Base-by-base conservation (phyloP, 345 rosid species). In the Ceriops tagal region DNA sequence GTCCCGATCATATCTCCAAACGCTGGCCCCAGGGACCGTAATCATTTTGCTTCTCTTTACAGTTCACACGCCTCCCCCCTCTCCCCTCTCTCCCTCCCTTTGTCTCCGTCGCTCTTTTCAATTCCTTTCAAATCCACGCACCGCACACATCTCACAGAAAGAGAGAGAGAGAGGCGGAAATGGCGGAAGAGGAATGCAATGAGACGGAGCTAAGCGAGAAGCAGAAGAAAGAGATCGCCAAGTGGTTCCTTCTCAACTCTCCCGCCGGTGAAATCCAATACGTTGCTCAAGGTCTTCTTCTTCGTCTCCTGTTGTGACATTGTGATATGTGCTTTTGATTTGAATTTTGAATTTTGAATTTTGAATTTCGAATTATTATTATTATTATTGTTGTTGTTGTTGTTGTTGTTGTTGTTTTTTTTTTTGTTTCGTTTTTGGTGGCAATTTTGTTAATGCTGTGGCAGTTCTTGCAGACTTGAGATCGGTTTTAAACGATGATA, bases 241-340 rank as follows among this genome's bases (percentile, higher is more conserved):
- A 89, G 80, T 95, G 99, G 99, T 92, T 95, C 84, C 89, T 95
- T 68, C 92, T 92, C 81, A 89, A 95, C 78, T 76, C 99, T 64
- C 98, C 99, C 43, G 85, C 88, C 53, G 99, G 98, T 6, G 99
- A 95, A 90, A 95, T 95, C 89, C 90, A 90, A 80, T 95, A 83
- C 85, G 85, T 92, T 32, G 96, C 92, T 61, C 92, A 92, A 88
- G 99, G 99, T 92, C 30, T 47, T 57, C 21, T 20, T 10, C 26
- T 32, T n/a, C 9, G 28, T 37, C 3, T 35, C n/a, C 1, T 0
- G 20, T 52, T 61, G 55, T 43, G 49, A 13, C 49, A 13, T 15
- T 43, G 49, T 43, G 4, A 43, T 43, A 43, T 43, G 19, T 43
- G 19, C 16, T 43, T 43, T 43, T 43, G 65, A 80, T 75, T 46